These are phyloP conservation scores for Phanerochaete sordida DNA, from an alignment of 768 basidiomycete species.

Conservation along the genomic window DNA sequence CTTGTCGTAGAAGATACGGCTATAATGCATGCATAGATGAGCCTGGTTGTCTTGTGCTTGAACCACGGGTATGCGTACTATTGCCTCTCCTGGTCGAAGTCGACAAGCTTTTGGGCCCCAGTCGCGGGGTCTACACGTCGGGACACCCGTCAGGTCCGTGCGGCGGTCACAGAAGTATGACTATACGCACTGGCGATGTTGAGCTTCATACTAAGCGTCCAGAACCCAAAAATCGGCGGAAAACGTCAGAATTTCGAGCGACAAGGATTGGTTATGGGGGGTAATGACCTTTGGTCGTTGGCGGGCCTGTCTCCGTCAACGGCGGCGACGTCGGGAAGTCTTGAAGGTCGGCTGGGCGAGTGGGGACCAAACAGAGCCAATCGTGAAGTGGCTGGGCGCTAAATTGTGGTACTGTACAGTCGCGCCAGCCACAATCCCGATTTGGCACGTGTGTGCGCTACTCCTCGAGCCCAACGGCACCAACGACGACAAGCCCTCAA, in stretches of 20 bases:
- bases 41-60: not conserved
- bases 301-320: constrained; percentile 27
- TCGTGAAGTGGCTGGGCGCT: constrained; percentile 32
- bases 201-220: constrained; percentile 77
- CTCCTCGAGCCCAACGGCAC: constrained; percentile 27
- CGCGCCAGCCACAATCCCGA: constrained; percentile 33
- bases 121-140: constrained; percentile 80
- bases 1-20: constrained; percentile 96
- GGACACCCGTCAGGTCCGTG: constrained; percentile 15
- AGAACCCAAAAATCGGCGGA: not conserved
- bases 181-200: constrained; percentile 91
- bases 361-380: constrained; percentile 25
- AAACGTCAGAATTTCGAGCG: constrained; percentile 9
- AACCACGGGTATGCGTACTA: constrained; percentile 37
- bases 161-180: constrained; percentile 10
- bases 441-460: constrained; percentile 29
- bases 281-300: constrained; percentile 37
- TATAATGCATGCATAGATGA: constrained; percentile 27
- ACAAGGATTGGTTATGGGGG: not conserved
- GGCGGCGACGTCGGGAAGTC: constrained; percentile 38
- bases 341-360: constrained; percentile 28
- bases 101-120: constrained; percentile 94
- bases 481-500: constrained; percentile 39
- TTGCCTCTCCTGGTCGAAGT: constrained; percentile 88
- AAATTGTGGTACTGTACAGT: constrained; percentile 66